These are phyloP conservation scores for Synchytrium microbalum DNA, from an alignment of 371 early-diverging fungal species.

Conservation along the genomic window DNA sequence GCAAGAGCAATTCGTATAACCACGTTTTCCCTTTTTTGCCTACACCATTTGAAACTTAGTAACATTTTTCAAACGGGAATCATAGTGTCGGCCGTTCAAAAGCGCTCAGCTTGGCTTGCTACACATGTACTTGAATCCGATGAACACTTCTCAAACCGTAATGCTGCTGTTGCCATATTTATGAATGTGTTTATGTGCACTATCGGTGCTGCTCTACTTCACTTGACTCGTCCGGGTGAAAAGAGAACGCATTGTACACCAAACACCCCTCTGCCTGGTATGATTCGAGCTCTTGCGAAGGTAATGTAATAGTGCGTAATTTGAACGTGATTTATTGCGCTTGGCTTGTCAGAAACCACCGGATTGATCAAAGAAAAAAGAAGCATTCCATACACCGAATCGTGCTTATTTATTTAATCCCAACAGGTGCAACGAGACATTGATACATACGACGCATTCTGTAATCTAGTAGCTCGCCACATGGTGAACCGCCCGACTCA, in stretches of 20 bases:
- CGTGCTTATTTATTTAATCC: too few species aligned
- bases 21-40: constrained; percentile 1
- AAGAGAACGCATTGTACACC: neutral
- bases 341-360: too few species aligned
- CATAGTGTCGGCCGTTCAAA: constrained; percentile 18
- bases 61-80: neutral
- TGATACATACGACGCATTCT: constrained; percentile 14
- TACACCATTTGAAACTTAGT: neutral
- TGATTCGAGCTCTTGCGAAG: constrained; percentile 18
- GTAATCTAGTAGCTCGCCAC: neutral
- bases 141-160: constrained; percentile 21
- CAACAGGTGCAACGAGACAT: constrained; percentile 18
- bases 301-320: constrained; percentile 5
- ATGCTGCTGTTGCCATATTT: constrained; percentile 22
- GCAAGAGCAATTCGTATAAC: neutral
- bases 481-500: constrained; percentile 5
- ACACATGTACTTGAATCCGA: constrained; percentile 21
- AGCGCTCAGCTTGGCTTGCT: constrained; percentile 27
- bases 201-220: constrained; percentile 14
- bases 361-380: too few species aligned
- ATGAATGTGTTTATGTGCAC: constrained; percentile 14
- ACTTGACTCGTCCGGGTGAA: constrained; percentile 11
- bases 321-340: too few species aligned
- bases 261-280: constrained; percentile 12
- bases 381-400: too few species aligned